A percentile compares a stretch with the other conserved stretches of the same genome.
phyloP scores from a whole-genome alignment of 148 eudicot genomes.

The Oxyria digyna region DNA sequence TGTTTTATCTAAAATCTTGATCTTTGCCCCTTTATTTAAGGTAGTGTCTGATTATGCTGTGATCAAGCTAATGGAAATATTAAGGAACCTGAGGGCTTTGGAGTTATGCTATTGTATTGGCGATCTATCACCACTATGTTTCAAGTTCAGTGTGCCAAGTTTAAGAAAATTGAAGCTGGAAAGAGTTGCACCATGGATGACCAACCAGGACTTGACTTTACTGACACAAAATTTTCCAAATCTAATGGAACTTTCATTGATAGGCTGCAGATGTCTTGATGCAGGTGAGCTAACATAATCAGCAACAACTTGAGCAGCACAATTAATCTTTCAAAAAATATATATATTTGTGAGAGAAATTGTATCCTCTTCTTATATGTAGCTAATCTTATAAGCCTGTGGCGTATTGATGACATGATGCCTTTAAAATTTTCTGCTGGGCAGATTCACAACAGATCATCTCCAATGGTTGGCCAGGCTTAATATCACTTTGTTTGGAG shows the following conservation, averaged over 20 bases:
- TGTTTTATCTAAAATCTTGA: not conserved
- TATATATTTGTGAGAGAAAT: not conserved
- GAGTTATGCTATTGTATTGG: slow-evolving; percentile 81
- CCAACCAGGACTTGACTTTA: slow-evolving; percentile 46
- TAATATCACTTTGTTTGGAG: slow-evolving; percentile 69
- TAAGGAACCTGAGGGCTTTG: slow-evolving; percentile 41
- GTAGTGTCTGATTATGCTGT: slow-evolving; percentile 49
- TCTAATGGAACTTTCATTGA: slow-evolving; percentile 47
- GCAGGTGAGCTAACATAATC: slow-evolving; percentile 29
- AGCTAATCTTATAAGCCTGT: not conserved
- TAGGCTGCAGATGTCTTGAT: slow-evolving; percentile 60
- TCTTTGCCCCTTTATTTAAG: slow-evolving; percentile 19
- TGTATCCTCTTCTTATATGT: not conserved
- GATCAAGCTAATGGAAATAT: slow-evolving; percentile 25
- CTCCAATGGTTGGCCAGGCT: slow-evolving; percentile 83
- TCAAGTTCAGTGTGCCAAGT: slow-evolving; percentile 34
- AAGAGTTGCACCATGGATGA: slow-evolving; percentile 89
- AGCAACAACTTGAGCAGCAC: not conserved
- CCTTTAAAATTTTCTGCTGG: not conserved
- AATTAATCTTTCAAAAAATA: not conserved
- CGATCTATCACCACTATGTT: slow-evolving; percentile 46
- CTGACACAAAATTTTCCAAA: slow-evolving; percentile 46
- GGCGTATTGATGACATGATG: not conserved
- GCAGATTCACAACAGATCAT: slow-evolving; percentile 69
- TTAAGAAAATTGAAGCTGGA: slow-evolving; percentile 70